Evolutionary conservation across 2,329 filamentous ascomycete species (phyloP), one percentile per base, ranked within the genome.

Genomic region (Neospermospora avenae): DNA sequence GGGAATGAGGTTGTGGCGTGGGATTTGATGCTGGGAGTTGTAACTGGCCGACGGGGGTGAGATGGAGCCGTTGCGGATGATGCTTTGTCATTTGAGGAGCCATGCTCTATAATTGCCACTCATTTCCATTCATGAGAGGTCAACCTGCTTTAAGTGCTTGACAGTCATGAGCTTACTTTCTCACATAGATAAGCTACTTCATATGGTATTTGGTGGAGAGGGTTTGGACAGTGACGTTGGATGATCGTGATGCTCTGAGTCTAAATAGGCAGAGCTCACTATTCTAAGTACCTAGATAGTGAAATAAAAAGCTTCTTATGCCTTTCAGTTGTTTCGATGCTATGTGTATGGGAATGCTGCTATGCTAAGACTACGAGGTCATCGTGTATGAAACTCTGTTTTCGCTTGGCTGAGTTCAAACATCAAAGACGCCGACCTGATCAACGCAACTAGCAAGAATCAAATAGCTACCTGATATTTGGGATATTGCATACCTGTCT

Each of bases 11-110:
- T 73, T 71, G 72, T 85, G 80, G 13, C 80, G 74, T 4, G 84
- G 81, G 60, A 90, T 89, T 25, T 79, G 75, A 70, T 86, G 80
- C 18, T 75, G 78, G 39, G 82, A 82, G n/a, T 31, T 74, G 75
- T 59, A 90, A 78, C 3, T 80, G 74, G 34, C 77, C 73, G 16
- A 84, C 73, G 14, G 81, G 74, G 4, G 68, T 72, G 16, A 68
- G 63, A 14, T 53, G 51, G 24, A 66, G 63, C 48, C 62, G 64
- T 65, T 5, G 14, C 46, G 13, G 25, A 24, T 37, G 42, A 37
- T 18, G 5, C 20, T 14, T 10, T 14, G 25, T 24, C 16, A 35
- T n/a, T 35, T 28, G 14, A 25, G n/a, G 13, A 13, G 7, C 11
- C 22, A 31, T 14, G 2, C 25, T n/a, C n/a, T n/a, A n/a, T n/a